Conservation (phyloP, 2,329 filamentous ascomycete genomes). For the Emericellopsis cladophorae region DNA sequence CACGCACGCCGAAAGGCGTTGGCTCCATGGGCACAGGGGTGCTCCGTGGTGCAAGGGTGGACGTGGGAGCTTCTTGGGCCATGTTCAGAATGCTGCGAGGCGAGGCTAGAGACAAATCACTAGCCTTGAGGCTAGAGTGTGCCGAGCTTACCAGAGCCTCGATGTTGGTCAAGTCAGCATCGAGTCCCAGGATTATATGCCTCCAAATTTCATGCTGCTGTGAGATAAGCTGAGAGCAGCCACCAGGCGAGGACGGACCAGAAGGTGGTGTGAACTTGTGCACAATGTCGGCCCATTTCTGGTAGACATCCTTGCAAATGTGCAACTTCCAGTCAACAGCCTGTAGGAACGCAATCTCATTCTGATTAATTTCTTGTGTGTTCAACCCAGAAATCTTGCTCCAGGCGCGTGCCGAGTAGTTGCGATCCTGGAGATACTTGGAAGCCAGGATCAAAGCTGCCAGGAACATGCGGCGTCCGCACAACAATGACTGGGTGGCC, state of each 20-base stretch:
- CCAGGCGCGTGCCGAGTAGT: constrained; percentile 95
- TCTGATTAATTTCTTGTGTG: constrained; percentile 88
- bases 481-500: constrained; percentile 72
- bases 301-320: constrained; percentile 78
- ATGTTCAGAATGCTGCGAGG: constrained; percentile 31
- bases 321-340: constrained; percentile 93
- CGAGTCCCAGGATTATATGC: constrained; percentile 41
- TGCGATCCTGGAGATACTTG: constrained; percentile 95
- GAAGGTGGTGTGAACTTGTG: constrained; percentile 71
- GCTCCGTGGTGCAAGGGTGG: constrained; percentile 4
- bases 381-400: constrained; percentile 98
- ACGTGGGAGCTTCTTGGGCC: constrained; percentile 17
- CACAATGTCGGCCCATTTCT: constrained; percentile 88
- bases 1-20: constrained; percentile 26
- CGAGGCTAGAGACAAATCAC: constrained; percentile 23
- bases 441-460: constrained; percentile 90
- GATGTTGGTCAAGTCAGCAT: constrained; percentile 45
- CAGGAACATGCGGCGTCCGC: constrained; percentile 94
- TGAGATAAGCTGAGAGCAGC: constrained; percentile 22
- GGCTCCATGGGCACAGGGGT: constrained; percentile 36
- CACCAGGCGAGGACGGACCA: constrained; percentile 41
- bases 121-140: constrained; percentile 13
- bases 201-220: constrained; percentile 44
- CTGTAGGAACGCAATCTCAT: constrained; percentile 82
- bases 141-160: constrained; percentile 32